These are phyloP conservation scores for Tuber indicum DNA, from an alignment of 495 filamentous ascomycete species.

Conservation along the genomic window DNA sequence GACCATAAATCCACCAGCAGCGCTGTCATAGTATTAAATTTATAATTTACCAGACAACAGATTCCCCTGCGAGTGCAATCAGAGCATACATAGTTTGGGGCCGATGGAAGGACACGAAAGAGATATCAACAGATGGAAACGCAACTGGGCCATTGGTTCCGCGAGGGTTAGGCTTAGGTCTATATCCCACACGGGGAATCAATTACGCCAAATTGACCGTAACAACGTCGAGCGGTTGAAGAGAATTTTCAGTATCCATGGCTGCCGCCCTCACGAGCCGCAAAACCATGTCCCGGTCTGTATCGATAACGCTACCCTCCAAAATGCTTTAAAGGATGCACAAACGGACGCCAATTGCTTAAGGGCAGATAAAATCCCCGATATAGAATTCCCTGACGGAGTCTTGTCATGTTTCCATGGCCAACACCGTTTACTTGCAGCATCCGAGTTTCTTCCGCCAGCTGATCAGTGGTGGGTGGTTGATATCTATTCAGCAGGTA, in stretches of 20 bases:
- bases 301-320: slow-evolving; percentile 12
- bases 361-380: too few species aligned
- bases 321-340: slow-evolving; percentile 3
- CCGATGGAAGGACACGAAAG: too few species aligned
- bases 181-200: slow-evolving; percentile 12
- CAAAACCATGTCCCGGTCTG: slow-evolving; percentile 26
- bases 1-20: too few species aligned
- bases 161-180: slow-evolving; percentile 7
- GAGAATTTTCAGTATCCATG: slow-evolving; percentile 11
- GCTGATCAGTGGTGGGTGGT: slow-evolving; percentile 16
- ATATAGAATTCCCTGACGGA: slow-evolving; percentile 12
- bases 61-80: too few species aligned
- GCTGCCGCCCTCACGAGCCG: slow-evolving; percentile 10
- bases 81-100: too few species aligned
- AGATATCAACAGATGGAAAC: too few species aligned
- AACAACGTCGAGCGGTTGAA: slow-evolving; percentile 29
- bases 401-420: slow-evolving; percentile 20
- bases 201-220: slow-evolving; percentile 16
- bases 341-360: too few species aligned
- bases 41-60: too few species aligned
- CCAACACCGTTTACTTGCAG: slow-evolving; percentile 19
- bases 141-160: too few species aligned
- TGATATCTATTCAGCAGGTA: slow-evolving; percentile 13
- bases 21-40: too few species aligned
- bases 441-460: slow-evolving; percentile 5